Base-by-base conservation (phyloP, 805 yeast genomes). In the Nakazawaea wickerhamii region DNA sequence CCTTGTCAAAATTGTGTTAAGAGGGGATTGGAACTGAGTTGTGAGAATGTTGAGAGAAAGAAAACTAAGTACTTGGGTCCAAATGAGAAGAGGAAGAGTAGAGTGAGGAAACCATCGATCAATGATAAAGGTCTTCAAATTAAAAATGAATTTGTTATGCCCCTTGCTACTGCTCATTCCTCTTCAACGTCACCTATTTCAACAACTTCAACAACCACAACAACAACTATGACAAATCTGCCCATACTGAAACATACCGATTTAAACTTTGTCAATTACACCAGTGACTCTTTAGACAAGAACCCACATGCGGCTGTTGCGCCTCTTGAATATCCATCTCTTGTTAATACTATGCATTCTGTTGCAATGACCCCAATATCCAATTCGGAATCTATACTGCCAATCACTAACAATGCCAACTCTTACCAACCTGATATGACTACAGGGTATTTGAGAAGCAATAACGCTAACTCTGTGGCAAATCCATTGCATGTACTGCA, bases 1-100 rank as follows among this genome's bases (percentile, higher is more conserved):
- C 91, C 93, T 0, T 84, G 91, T 52, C 70, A 70, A 49, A 84
- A 84, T 55, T 84, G 93, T 60, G 52, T 68, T 17, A 83, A 82
- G 55, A 60, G 90, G 44, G 75, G 77, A 18, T 56, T 77, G n/a
- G 71, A 64, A 1, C 72, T 67, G 41, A 52, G 65, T 10, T 84
- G 93, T 57, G 64, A 61, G 28, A 85, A 82, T 55, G 74, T 78
- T 5, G 71, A 69, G 30, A 58, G 88, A 21, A 80, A 77, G 54
- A 37, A 39, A 23, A 25, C 32, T 8, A 65, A 67, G 45, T 68
- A 68, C 48, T 51, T 66, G 50, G 51, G 46, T 23, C 18, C 14
- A 13, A 40, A 19, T 19, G 30, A 40, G 19, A 33, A 18, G 27
- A 20, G 21, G 7, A 30, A 25, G 6, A 22, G 32, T 10, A 19